A percentile compares a stretch with the other conserved stretches of the same genome.
Evolutionary conservation across 1,139 yeast species (phyloP).

Genomic region (Scheffersomyces cryptocercus): DNA sequence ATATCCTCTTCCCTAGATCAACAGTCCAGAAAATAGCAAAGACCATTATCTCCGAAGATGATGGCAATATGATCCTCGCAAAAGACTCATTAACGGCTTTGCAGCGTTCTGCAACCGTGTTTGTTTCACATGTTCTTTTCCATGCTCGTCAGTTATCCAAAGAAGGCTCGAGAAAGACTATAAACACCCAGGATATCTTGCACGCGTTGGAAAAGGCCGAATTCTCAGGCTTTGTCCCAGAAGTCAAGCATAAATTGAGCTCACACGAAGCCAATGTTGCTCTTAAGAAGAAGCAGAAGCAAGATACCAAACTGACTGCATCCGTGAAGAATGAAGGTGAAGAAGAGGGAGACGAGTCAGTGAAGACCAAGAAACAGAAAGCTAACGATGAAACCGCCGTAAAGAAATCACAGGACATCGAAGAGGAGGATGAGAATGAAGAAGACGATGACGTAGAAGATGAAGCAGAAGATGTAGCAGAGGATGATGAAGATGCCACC

Average conservation of each 20-base stretch:
- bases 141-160: conserved; percentile 60
- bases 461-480: conserved; percentile 12
- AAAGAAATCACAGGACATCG: conserved; percentile 17
- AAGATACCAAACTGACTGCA: conserved; percentile 7
- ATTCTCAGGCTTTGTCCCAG: conserved; percentile 55
- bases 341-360: conserved; percentile 17
- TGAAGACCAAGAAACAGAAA: conserved; percentile 23
- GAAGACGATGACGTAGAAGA: conserved; percentile 13
- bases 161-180: conserved; percentile 56
- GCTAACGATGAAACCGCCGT: conserved; percentile 20
- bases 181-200: conserved; percentile 65
- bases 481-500: conserved; percentile 19
- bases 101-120: conserved; percentile 73
- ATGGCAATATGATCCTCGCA: conserved; percentile 44
- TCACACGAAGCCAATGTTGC: conserved; percentile 42
- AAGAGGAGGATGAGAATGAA: conserved; percentile 20
- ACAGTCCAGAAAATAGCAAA: conserved; percentile 63
- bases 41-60: conserved; percentile 23
- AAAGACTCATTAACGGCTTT: conserved; percentile 68
- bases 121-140: conserved; percentile 65
- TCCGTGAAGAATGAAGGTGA: conserved; percentile 8
- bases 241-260: conserved; percentile 50
- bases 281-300: conserved; percentile 40
- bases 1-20: conserved; percentile 65
- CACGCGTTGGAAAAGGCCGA: conserved; percentile 59